A percentile compares a stretch with the other conserved stretches of the same genome.
Conservation (phyloP, 1,284 basidiomycete species). For the Schizophyllum amplum region DNA sequence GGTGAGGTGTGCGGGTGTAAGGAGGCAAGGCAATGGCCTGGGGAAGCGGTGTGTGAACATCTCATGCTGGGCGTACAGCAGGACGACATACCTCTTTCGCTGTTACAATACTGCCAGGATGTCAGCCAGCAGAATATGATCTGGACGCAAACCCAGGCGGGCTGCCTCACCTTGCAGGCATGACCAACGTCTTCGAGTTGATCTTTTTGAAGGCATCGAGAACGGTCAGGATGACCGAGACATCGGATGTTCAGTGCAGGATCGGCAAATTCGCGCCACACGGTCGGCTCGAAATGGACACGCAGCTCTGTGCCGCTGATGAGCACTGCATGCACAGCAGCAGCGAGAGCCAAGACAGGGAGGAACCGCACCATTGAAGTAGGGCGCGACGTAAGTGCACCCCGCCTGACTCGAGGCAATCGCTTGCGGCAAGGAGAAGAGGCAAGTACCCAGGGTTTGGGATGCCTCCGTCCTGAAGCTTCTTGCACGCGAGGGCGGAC, state of each 20-base stretch:
- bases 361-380: slow-evolving; percentile 34
- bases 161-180: slow-evolving; percentile 39
- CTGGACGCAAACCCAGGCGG: background rate
- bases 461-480: slow-evolving; percentile 32
- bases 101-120: slow-evolving; percentile 30
- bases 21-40: slow-evolving; percentile 35
- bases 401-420: slow-evolving; percentile 38
- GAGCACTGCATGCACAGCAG: background rate
- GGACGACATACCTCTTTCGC: slow-evolving; percentile 26
- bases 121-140: slow-evolving; percentile 1
- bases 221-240: slow-evolving; percentile 29
- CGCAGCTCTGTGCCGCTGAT: slow-evolving; percentile 29
- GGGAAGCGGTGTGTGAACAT: background rate
- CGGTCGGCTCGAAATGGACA: slow-evolving; percentile 34
- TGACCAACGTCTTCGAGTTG: slow-evolving; percentile 34
- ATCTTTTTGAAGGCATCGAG: slow-evolving; percentile 28
- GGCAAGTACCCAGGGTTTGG: slow-evolving; percentile 37
- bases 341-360: too few relatives aligned
- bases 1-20: slow-evolving; percentile 37
- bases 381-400: slow-evolving; percentile 40
- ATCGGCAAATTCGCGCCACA: slow-evolving; percentile 35
- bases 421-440: slow-evolving; percentile 40
- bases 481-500: slow-evolving; percentile 34
- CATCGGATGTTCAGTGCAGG: slow-evolving; percentile 36
- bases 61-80: too few relatives aligned